Evolutionary conservation across 768 basidiomycete genomes (phyloP), one percentile per base, ranked within the genome.

Genomic region (Lentinula detonsa): DNA sequence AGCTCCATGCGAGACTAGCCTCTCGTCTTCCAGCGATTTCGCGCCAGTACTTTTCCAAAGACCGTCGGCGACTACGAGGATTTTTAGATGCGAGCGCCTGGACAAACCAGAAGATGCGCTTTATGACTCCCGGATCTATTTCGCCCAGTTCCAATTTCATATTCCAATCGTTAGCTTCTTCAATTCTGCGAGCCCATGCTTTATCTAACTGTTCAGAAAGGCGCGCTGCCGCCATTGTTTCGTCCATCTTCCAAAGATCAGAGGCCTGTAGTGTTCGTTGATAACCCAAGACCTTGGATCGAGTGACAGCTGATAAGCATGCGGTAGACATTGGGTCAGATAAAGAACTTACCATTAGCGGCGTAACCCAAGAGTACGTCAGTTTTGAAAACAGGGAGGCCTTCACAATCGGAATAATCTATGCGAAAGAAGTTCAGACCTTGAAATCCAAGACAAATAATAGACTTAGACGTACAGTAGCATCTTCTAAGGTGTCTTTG

Each of bases 231-330:
- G 85, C 78, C 35, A 79, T 78, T 4, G 76, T 66, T 4, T 75
- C 68, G 60, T 83, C 82, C 62, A 91, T 74, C 67, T 82, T 84
- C 87, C 88, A 90, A 11, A 91, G 71, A 71, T 93, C 91, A 1
- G 86, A 82, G 0, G 86, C 86, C 66, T 88, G 87, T 9, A 93
- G 74, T 0, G 88, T 86, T 31, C 90, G 77, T 67, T 88, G 86
- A 67, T 86, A 90, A 0, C 89, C 88, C 42, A 86, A 73, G 8
- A 76, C 74, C 83, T 84, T 1, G 28, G 1, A 4, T 48, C 21
- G 10, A 9, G 18, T 52, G 8, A 39, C 23, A 42, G 33, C 4
- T 43, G 16, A 57, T 1, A 31, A 37, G 21, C 13, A 40, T 9
- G 37, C 49, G 43, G 10, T 18, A 31, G 37, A 28, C 33, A 28